phyloP scores from a whole-genome alignment of 768 basidiomycete genomes.

The Pleurotus ostreatus region DNA sequence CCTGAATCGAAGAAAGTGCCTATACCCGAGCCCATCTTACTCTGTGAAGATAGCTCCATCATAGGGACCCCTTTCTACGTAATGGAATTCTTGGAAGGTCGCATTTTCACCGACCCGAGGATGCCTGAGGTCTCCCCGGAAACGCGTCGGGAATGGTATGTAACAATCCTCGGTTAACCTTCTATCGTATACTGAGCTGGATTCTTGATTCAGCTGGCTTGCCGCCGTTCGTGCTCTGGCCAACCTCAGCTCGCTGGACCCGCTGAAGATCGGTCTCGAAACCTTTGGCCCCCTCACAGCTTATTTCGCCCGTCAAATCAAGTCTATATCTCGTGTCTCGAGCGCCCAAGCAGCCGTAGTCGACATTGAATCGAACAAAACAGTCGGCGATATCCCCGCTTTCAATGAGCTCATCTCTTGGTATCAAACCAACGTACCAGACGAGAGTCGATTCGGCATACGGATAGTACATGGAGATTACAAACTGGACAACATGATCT shows the following conservation, averaged over 20 bases:
- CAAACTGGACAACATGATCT: slow-evolving; percentile 96
- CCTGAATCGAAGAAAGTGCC: slow-evolving; percentile 58
- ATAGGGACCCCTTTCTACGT: slow-evolving; percentile 92
- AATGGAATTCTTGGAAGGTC: slow-evolving; percentile 93
- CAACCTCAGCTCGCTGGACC: slow-evolving; percentile 60
- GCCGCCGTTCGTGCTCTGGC: slow-evolving; percentile 71
- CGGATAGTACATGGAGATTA: slow-evolving; percentile 98
- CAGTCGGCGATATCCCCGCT: slow-evolving; percentile 68
- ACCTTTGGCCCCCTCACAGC: slow-evolving; percentile 69
- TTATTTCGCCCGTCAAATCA: slow-evolving; percentile 95
- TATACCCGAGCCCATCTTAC: slow-evolving; percentile 76
- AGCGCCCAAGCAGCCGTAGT: slow-evolving; percentile 65
- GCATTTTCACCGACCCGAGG: slow-evolving; percentile 85
- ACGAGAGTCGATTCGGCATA: slow-evolving; percentile 68
- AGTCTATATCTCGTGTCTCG: slow-evolving; percentile 80
- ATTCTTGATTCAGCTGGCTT: slow-evolving; percentile 57
- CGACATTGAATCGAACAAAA: slow-evolving; percentile 59
- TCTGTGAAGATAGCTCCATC: slow-evolving; percentile 76
- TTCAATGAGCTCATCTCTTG: slow-evolving; percentile 71
- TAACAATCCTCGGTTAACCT: background rate
- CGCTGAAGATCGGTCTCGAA: slow-evolving; percentile 60
- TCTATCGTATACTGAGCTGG: no score
- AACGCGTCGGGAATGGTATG: slow-evolving; percentile 71
- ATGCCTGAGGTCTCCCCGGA: slow-evolving; percentile 65
- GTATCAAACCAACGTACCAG: slow-evolving; percentile 73